Evolutionary conservation across 2,329 filamentous ascomycete species (phyloP), one percentile per base, ranked within the genome.

Genomic region (Phialophora chinensis): DNA sequence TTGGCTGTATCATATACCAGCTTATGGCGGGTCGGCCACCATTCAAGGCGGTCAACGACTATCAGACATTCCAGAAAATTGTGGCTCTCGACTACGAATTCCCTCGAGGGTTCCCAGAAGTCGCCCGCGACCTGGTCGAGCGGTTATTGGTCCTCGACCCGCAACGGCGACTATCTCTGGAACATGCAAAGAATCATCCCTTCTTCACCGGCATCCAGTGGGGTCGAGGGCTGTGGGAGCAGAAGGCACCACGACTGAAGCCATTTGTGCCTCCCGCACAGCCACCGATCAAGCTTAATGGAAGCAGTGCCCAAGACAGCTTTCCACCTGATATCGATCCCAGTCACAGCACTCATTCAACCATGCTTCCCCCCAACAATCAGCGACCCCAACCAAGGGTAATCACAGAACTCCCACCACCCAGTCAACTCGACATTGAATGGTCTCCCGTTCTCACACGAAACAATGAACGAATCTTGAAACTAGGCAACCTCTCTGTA

Each of bases 51-150:
- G 91, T 86, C 14, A 97, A 96, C 72, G 95, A 99, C 77, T 99
- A 98, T 74, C 85, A 95, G 75, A 99, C 95, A 0, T 99, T 99
- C 76, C 95, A 99, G 77, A 99, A 98, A 79, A 99, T 99, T 75
- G 92, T 99, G 61, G 90, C 87, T 35, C 84, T 99, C 52, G 94
- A 99, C 62, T 99, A 98, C 76, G 90, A 94, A 54, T 99, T 98
- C 71, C 95, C 95, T 0, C 80, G 87, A 31, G 93, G 92, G 1
- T 99, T 99, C 73, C 95, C 95, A 1, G 83, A 89, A 4, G 87
- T 92, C 1, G 95, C 95, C 23, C 89, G 89, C 67, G 95, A 99
- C 77, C 83, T 99, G 17, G 90, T 99, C 0, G 94, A 98, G 77
- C 87, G 95, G 69, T 87, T 96, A 53, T 83, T 99, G 14, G 94